Percentiles rank a stretch among this genome's conserved stretches.
Conservation (phyloP, 768 basidiomycete species). For the Termitomyces sp. region DNA sequence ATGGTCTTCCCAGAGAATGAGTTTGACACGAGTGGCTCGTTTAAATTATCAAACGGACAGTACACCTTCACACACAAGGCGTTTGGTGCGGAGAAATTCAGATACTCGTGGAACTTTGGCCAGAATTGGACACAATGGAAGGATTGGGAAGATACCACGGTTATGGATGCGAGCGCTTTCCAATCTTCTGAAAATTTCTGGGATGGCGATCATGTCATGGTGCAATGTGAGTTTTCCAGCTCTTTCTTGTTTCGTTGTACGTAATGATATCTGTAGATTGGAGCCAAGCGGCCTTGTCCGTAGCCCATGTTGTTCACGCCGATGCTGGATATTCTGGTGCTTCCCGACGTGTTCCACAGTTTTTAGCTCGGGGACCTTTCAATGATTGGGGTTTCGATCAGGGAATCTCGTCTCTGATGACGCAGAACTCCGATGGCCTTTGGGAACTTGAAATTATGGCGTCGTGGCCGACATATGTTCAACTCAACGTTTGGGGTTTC, state of each 20-base stretch:
- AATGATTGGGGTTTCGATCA: slow-evolving; percentile 91
- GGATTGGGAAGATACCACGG: slow-evolving; percentile 72
- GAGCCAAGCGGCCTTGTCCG: slow-evolving; percentile 63
- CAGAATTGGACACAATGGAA: slow-evolving; percentile 82
- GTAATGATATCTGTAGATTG: slow-evolving; percentile 54
- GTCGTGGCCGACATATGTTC: slow-evolving; percentile 85
- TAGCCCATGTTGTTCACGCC: slow-evolving; percentile 71
- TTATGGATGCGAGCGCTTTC: slow-evolving; percentile 61
- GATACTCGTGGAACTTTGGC: slow-evolving; percentile 87
- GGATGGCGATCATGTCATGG: slow-evolving; percentile 81
- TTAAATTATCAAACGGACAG: slow-evolving; percentile 56
- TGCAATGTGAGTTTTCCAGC: slow-evolving; percentile 67
- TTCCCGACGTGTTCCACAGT: slow-evolving; percentile 79
- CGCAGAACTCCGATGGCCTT: slow-evolving; percentile 54
- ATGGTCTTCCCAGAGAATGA: slow-evolving; percentile 88
- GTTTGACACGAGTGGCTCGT: slow-evolving; percentile 60
- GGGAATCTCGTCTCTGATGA: slow-evolving; percentile 73
- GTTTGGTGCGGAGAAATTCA: slow-evolving; percentile 81
- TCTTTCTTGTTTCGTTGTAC: background rate
- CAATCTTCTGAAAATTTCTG: slow-evolving; percentile 57
- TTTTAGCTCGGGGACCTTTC: slow-evolving; percentile 86
- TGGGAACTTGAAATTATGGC: slow-evolving; percentile 93
- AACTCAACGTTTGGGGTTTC: slow-evolving; percentile 88
- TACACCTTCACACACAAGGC: slow-evolving; percentile 83
- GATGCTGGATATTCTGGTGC: slow-evolving; percentile 59